Evolutionary conservation across 345 rosid species (phyloP).

Genomic region (Melaleuca quinquenervia): DNA sequence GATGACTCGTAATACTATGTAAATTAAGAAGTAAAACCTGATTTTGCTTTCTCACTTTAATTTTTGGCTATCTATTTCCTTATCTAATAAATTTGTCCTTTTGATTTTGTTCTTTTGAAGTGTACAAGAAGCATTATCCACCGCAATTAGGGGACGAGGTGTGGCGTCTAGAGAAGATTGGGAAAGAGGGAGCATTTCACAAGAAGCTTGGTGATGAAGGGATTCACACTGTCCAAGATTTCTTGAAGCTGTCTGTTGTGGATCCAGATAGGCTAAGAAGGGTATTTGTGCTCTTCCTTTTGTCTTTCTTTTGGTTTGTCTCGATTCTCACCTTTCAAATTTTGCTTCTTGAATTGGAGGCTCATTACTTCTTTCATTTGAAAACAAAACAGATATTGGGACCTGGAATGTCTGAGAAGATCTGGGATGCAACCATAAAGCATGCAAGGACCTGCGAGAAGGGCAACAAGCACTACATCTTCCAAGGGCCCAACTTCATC

Average conservation of each 20-base stretch:
- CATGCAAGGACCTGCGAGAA: constrained; percentile 61
- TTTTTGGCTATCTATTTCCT: too few relatives aligned
- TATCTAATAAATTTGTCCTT: neutral
- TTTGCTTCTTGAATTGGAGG: neutral
- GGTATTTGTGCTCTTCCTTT: neutral
- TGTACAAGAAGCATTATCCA: constrained; percentile 90
- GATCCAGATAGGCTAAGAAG: constrained; percentile 36
- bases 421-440: constrained; percentile 68
- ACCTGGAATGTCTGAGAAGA: constrained; percentile 61
- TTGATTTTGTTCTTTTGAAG: constrained; percentile 10
- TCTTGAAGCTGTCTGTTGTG: constrained; percentile 49
- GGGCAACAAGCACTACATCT: constrained; percentile 49
- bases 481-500: constrained; percentile 12
- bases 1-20: neutral
- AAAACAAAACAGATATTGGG: constrained; percentile 44
- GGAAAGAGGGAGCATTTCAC: constrained; percentile 86
- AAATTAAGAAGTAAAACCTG: neutral
- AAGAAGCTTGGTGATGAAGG: constrained; percentile 34
- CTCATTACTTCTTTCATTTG: neutral
- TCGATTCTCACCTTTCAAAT: neutral
- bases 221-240: constrained; percentile 64
- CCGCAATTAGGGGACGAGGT: constrained; percentile 72
- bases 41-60: neutral
- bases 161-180: constrained; percentile 84
- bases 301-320: neutral